A percentile compares a stretch with the other conserved stretches of the same genome.
Conservation (phyloP, 2,329 filamentous ascomycete species). For the Rhynchosporium graminicola region DNA sequence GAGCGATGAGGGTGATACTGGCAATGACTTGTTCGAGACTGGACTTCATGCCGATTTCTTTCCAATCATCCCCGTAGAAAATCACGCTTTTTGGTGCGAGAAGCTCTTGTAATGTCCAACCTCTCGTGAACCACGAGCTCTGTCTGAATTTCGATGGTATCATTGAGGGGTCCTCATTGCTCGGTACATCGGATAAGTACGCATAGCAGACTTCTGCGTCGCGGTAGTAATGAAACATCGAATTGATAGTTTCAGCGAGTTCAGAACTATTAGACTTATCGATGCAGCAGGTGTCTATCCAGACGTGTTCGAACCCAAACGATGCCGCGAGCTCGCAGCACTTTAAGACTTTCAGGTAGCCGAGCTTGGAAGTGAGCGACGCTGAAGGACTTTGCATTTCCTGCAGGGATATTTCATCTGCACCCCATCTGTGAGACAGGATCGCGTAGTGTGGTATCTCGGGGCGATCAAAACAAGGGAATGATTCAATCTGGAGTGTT, state of each 20-base stretch:
- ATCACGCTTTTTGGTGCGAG: background rate
- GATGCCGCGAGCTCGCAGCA: conserved; percentile 14
- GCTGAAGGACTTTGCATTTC: background rate
- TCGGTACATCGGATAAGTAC: conserved; percentile 22
- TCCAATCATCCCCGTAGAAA: conserved; percentile 5
- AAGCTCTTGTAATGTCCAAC: conserved; percentile 18
- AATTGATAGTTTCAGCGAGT: conserved; percentile 26
- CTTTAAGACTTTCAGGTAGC: background rate
- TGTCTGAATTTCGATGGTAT: background rate
- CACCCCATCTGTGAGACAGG: background rate
- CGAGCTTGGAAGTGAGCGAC: background rate
- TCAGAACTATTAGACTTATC: conserved; percentile 26
- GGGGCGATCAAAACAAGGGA: background rate
- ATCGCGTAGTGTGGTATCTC: background rate
- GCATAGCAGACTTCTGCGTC: conserved; percentile 26
- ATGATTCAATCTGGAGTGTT: background rate
- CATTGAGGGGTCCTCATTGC: background rate
- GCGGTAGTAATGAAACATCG: conserved; percentile 25
- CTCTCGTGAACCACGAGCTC: conserved; percentile 12
- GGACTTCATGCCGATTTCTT: conserved; percentile 1
- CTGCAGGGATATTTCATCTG: background rate
- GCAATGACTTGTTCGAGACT: background rate
- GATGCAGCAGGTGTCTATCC: conserved; percentile 34
- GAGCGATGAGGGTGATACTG: background rate
- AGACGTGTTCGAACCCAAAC: conserved; percentile 24